Conservation (phyloP, 1,284 basidiomycete species). For the Sanghuangporus weigelae region DNA sequence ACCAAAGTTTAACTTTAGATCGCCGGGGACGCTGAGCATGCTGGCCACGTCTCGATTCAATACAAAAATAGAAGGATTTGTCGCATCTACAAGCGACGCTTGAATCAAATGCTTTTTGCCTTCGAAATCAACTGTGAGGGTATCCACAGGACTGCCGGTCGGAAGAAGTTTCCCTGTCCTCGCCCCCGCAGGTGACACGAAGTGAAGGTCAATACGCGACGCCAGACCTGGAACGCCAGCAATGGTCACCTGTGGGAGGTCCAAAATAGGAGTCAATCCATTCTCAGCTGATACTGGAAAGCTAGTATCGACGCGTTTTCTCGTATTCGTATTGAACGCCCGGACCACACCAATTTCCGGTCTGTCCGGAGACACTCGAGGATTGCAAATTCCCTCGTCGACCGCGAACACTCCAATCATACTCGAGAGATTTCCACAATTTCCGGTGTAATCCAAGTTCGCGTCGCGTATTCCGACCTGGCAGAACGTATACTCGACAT, state of each 20-base stretch:
- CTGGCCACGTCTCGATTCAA: slow-evolving; percentile 36
- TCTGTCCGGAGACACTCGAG: slow-evolving; percentile 18
- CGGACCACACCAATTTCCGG: slow-evolving; percentile 32
- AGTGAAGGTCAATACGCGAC: slow-evolving; percentile 62
- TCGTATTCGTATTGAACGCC: slow-evolving; percentile 64
- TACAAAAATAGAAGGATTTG: slow-evolving; percentile 70
- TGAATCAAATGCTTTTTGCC: slow-evolving; percentile 25
- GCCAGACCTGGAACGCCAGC: slow-evolving; percentile 65
- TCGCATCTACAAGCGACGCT: slow-evolving; percentile 63
- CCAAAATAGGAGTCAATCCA: slow-evolving; percentile 36
- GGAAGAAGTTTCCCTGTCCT: slow-evolving; percentile 68
- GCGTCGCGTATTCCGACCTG: slow-evolving; percentile 52
- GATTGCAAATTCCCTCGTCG: slow-evolving; percentile 49
- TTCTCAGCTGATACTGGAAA: slow-evolving; percentile 42
- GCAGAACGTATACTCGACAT: slow-evolving; percentile 64
- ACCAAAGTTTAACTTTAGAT: slow-evolving; percentile 23
- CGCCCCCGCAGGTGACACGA: slow-evolving; percentile 60
- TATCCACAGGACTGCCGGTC: slow-evolving; percentile 45
- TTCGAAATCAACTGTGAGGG: slow-evolving; percentile 24
- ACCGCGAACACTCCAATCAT: slow-evolving; percentile 65
- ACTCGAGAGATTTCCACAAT: slow-evolving; percentile 65
- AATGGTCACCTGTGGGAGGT: slow-evolving; percentile 44
- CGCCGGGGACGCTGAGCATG: slow-evolving; percentile 26
- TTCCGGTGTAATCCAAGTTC: slow-evolving; percentile 57
- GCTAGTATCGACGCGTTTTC: slow-evolving; percentile 60